Evolutionary conservation across 768 basidiomycete species (phyloP), one percentile per base, ranked within the genome.

Genomic region (Xerocomus potaroensis): DNA sequence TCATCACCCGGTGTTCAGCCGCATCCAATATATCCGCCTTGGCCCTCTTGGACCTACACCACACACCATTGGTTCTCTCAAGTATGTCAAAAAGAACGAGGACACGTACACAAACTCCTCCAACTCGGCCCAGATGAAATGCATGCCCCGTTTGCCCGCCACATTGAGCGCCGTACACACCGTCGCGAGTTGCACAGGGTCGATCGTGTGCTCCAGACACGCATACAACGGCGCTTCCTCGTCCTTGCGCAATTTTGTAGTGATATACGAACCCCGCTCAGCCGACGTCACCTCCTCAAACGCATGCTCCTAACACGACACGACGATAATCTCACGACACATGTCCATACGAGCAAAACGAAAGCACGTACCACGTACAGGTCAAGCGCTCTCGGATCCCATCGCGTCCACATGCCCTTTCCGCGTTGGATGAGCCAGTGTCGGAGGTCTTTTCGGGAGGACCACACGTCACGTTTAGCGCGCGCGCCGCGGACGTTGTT

Each of bases 71-170:
- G n/a, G 4, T 3, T 26, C 14, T 18, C 34, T 30, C 14, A 14
- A 2, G 39, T n/a, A n/a, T n/a, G n/a, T 3, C 11, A 18, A 0
- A 15, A 29, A 3, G 16, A 24, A 5, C 5, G 11, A 37, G 16
- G 32, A 37, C 18, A 58, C 58, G 14, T 21, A 65, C 64, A 65
- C 48, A 34, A 67, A 65, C 23, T 65, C 65, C 19, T 63, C 60
- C 1, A 42, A 46, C 24, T 65, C 65, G 0, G 61, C 64, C 65
- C 65, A 65, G 1, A 67, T 32, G 21, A 67, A 7, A 36, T 65
- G 64, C 0, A 63, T 47, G 1, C 63, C 60, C 9, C 44, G 51
- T 30, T 22, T 47, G 5, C 44, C 53, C 27, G 4, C 24, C 18
- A 31, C 24, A 16, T 45, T 47, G 31, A 64, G 51, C 12, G 41